Conservation (phyloP, 441 rosid species). For the Croton setiger region DNA sequence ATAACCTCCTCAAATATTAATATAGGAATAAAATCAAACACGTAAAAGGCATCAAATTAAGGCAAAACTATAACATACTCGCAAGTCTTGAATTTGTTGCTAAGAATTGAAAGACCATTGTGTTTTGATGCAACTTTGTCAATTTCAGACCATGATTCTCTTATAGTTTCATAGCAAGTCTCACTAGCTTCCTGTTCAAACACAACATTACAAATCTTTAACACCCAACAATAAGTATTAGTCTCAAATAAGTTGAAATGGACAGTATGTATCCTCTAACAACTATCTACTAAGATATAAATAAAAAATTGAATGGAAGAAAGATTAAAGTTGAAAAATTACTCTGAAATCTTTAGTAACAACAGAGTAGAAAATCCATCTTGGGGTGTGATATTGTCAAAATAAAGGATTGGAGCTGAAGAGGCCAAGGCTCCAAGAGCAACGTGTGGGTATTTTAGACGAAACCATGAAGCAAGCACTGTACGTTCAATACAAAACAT, state of each 20-base stretch:
- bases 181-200: slow-evolving; percentile 44
- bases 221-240: too few species aligned
- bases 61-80: slow-evolving; percentile 19
- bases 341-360: slow-evolving; percentile 45
- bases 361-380: slow-evolving; percentile 38
- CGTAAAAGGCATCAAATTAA: too few species aligned
- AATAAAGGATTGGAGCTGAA: slow-evolving; percentile 61
- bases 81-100: slow-evolving; percentile 60
- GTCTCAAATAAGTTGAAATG: too few species aligned
- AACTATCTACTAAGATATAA: too few species aligned
- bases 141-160: slow-evolving; percentile 47
- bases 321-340: too few species aligned
- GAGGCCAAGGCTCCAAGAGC: slow-evolving; percentile 66
- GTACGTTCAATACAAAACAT: background rate
- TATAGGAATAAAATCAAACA: too few species aligned
- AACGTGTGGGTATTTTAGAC: slow-evolving; percentile 58
- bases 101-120: slow-evolving; percentile 43
- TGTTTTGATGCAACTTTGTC: slow-evolving; percentile 46
- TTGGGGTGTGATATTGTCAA: slow-evolving; percentile 44
- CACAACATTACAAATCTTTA: too few species aligned
- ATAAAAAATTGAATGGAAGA: too few species aligned
- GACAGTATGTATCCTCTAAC: too few species aligned
- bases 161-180: slow-evolving; percentile 47
- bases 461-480: slow-evolving; percentile 71
- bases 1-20: too few species aligned